Evolutionary conservation across 257 asterid species (phyloP), one percentile per base, ranked within the genome.

Genomic region (Thymus quinquecostatus): DNA sequence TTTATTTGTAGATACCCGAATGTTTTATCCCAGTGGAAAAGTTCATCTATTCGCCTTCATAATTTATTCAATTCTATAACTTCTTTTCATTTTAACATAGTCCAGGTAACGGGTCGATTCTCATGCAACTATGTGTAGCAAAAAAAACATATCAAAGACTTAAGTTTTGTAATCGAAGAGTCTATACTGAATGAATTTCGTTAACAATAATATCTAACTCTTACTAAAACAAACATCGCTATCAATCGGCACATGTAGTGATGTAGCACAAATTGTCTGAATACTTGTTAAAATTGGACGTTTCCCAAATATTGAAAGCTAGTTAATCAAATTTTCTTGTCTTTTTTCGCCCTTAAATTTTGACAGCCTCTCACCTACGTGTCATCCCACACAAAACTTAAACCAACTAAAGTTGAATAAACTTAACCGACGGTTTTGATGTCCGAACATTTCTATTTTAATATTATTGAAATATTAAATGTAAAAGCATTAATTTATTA

Each of bases 1-100:
- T 75, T 60, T 43, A 21, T 75, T 60, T 43, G 12, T 50, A 54
- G 71, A 71, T 66, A 29, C 57, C 44, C 67, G 67, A 66, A 67
- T 62, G 41, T 33, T 10, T 21, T 21, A 21, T 21, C 21, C 21
- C 21, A 21, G 21, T 21, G 0, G 21, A 21, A 21, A 21, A 21
- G 21, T 27, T 28, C n/a, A n/a, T 62, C 27, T 45, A 0, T 0
- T 28, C 60, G 36, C 36, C 55, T 10, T 10, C 38, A 28, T 64
- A 21, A 9, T 7, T 8, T 21, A 61, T 38, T 13, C 40, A 34
- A 6, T 36, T 3, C 5, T 36, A 36, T 36, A 36, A 36, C 5
- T 36, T 36, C 3, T 36, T 36, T 36, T 36, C 5, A 6, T 36
- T 0, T n/a, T 34, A 34, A 36, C 6, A 4, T 36, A 38, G 21